These are phyloP conservation scores for Tephrocybe rancida DNA, from an alignment of 768 basidiomycete species.

Conservation along the genomic window DNA sequence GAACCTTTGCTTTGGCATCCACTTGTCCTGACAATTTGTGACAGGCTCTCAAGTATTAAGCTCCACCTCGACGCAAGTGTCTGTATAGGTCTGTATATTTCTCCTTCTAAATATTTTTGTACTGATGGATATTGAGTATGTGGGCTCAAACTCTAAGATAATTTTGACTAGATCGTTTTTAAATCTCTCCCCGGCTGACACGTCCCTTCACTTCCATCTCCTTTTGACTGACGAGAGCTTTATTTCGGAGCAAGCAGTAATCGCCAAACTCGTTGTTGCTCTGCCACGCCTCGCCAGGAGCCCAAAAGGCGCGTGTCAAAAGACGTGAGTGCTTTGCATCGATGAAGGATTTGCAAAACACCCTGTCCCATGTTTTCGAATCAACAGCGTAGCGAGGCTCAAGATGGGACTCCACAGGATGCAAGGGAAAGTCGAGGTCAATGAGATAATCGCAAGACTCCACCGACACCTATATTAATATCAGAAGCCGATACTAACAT, in stretches of 20 bases:
- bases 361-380: slow-evolving; percentile 73
- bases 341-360: slow-evolving; percentile 82
- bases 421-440: slow-evolving; percentile 83
- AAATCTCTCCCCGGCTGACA: slow-evolving; percentile 14
- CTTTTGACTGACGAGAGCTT: slow-evolving; percentile 37
- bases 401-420: slow-evolving; percentile 51
- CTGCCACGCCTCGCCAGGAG: slow-evolving; percentile 75
- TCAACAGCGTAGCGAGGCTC: slow-evolving; percentile 86
- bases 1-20: too few species aligned
- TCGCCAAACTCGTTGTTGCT: slow-evolving; percentile 80
- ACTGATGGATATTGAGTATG: too few species aligned
- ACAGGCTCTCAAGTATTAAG: too few species aligned
- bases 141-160: too few species aligned
- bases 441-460: slow-evolving; percentile 87
- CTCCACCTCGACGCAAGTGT: too few species aligned
- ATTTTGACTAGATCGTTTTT: not conserved
- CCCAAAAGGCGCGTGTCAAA: slow-evolving; percentile 78
- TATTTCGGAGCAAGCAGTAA: slow-evolving; percentile 84
- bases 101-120: too few species aligned
- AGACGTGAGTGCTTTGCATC: slow-evolving; percentile 75
- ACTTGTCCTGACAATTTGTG: too few species aligned
- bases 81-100: too few species aligned
- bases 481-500: not conserved
- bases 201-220: slow-evolving; percentile 27
- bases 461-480: slow-evolving; percentile 57